Evolutionary conservation across 2,329 filamentous ascomycete genomes (phyloP).

Genomic region (Trichoderma atroviride): DNA sequence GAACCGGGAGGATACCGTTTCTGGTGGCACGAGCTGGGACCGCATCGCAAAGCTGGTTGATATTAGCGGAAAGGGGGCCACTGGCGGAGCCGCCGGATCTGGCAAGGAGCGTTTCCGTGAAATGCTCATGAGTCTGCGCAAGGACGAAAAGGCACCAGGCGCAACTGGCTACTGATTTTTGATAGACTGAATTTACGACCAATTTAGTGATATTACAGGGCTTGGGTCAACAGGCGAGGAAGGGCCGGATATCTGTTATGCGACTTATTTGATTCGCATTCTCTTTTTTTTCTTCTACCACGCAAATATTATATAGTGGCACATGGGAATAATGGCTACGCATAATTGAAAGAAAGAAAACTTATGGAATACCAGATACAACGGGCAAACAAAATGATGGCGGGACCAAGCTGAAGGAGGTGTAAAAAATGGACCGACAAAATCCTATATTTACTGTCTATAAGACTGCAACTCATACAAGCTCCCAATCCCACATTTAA

Average conservation of each 20-base stretch:
- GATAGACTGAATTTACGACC: slow-evolving; percentile 4
- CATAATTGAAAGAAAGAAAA: slow-evolving; percentile 36
- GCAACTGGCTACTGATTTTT: slow-evolving; percentile 60
- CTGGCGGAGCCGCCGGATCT: slow-evolving; percentile 83
- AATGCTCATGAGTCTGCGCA: slow-evolving; percentile 80
- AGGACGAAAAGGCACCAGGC: slow-evolving; percentile 84
- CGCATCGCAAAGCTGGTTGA: slow-evolving; percentile 98
- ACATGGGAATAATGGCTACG: slow-evolving; percentile 38
- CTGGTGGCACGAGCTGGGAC: slow-evolving; percentile 97
- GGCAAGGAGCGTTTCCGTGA: slow-evolving; percentile 97
- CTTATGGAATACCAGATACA: slow-evolving; percentile 8
- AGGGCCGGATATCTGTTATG: slow-evolving; percentile 16
- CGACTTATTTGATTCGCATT: slow-evolving; percentile 19
- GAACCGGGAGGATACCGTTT: slow-evolving; percentile 87
- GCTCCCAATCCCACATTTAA: not conserved
- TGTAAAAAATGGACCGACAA: slow-evolving; percentile 20
- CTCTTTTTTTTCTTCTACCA: slow-evolving; percentile 27
- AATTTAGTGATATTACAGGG: slow-evolving; percentile 5
- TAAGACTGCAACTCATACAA: slow-evolving; percentile 22
- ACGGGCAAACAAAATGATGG: not conserved
- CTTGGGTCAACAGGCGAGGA: not conserved
- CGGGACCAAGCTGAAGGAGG: not conserved
- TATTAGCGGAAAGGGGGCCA: slow-evolving; percentile 86
- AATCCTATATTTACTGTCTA: slow-evolving; percentile 27
- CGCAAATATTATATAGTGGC: slow-evolving; percentile 35